Conservation (phyloP, 106 monocot genomes). For the Chionographis japonica region DNA sequence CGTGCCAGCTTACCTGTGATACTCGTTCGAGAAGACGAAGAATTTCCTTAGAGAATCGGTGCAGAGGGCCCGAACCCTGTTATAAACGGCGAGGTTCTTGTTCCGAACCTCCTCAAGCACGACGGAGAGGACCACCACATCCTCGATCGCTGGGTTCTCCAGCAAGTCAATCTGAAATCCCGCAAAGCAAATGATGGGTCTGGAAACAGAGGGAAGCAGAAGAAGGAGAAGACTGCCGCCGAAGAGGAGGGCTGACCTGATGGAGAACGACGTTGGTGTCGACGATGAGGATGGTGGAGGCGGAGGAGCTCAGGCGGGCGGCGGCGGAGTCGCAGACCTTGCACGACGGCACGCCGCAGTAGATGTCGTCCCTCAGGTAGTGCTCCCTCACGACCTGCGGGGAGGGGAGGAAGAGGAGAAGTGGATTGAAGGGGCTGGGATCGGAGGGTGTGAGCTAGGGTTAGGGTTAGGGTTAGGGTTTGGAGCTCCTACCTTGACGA, state of each 20-base stretch:
- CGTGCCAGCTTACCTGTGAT: constrained; percentile 47
- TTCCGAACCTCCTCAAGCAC: constrained; percentile 92
- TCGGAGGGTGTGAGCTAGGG: background rate
- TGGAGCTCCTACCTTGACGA: constrained; percentile 44
- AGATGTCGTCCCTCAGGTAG: constrained; percentile 93
- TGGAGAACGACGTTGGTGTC: constrained; percentile 98
- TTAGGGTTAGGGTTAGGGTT: constrained; percentile 12
- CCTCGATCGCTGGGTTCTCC: constrained; percentile 80
- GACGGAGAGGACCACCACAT: constrained; percentile 77
- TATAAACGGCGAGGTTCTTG: constrained; percentile 75
- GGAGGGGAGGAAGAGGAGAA: background rate
- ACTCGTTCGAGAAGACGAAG: constrained; percentile 87
- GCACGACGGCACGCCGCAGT: constrained; percentile 70
- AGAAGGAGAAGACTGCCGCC: background rate
- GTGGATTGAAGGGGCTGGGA: background rate
- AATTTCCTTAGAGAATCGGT: constrained; percentile 48
- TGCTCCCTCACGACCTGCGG: constrained; percentile 85
- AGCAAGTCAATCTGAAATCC: constrained; percentile 78
- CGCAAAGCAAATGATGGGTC: background rate
- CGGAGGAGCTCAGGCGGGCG: constrained; percentile 52
- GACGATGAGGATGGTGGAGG: constrained; percentile 66
- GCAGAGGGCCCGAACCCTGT: constrained; percentile 76
- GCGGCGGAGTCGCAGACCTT: constrained; percentile 48
- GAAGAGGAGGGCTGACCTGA: constrained; percentile 33
- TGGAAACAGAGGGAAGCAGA: background rate